These are phyloP conservation scores for Dalbergia cochinchinensis DNA, from an alignment of 306 rosid species.

Conservation along the genomic window DNA sequence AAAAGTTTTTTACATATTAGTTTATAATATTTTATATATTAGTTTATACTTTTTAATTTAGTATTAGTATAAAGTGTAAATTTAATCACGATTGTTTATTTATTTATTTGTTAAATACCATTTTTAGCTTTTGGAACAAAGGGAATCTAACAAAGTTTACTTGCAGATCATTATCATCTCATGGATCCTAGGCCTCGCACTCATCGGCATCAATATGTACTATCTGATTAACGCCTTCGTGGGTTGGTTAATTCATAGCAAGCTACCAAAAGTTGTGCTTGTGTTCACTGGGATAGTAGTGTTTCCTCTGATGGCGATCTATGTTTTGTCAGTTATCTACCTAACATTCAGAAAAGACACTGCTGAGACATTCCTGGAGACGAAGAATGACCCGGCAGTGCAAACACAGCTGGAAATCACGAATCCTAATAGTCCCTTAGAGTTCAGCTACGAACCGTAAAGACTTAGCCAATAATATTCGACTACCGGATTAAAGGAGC, in stretches of 20 bases:
- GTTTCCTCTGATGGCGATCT: conserved; percentile 80
- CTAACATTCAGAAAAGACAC: conserved; percentile 72
- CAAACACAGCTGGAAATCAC: conserved; percentile 61
- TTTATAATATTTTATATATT: too few species aligned
- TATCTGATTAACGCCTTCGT: conserved; percentile 81
- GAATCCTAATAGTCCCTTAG: conserved; percentile 40
- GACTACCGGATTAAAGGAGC: conserved; percentile 52
- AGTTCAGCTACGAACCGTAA: conserved; percentile 56
- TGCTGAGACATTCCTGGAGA: conserved; percentile 59
- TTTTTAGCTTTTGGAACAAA: background rate
- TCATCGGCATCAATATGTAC: conserved; percentile 80
- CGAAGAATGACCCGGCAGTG: conserved; percentile 50
- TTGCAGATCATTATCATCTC: conserved; percentile 72
- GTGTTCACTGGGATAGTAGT: conserved; percentile 76
- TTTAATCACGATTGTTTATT: too few species aligned
- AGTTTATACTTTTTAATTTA: too few species aligned
- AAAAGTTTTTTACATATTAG: too few species aligned
- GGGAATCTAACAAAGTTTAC: background rate
- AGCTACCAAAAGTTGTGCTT: conserved; percentile 65
- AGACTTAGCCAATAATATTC: conserved; percentile 67
- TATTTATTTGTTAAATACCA: too few species aligned
- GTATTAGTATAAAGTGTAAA: too few species aligned
- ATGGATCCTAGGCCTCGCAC: conserved; percentile 74
- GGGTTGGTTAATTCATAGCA: conserved; percentile 74
- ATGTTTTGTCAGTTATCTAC: conserved; percentile 63